phyloP scores from a whole-genome alignment of 2,329 filamentous ascomycete genomes.

The Aspergillus caelatus region DNA sequence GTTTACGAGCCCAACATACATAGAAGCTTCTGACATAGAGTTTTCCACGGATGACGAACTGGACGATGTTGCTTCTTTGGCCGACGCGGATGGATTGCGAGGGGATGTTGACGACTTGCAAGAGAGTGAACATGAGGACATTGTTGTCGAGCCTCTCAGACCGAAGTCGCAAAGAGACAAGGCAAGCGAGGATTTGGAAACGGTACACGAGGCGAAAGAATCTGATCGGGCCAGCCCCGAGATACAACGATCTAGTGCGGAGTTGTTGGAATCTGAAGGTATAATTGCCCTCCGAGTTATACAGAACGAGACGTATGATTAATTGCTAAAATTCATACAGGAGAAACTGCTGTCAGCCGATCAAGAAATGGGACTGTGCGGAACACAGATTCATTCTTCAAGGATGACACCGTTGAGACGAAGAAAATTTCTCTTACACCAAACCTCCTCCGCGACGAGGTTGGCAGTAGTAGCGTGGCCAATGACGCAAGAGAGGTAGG shows the following conservation, averaged over 20 bases:
- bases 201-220: conserved; percentile 26
- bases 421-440: conserved; percentile 97
- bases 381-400: conserved; percentile 96
- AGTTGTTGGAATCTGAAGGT: conserved; percentile 60
- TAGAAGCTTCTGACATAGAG: conserved; percentile 84
- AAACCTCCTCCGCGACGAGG: conserved; percentile 84
- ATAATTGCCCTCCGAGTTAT: not conserved
- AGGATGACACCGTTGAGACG: conserved; percentile 90
- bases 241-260: conserved; percentile 62
- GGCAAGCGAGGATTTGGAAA: conserved; percentile 28
- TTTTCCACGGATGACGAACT: conserved; percentile 80
- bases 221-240: conserved; percentile 38
- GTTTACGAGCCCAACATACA: conserved; percentile 82
- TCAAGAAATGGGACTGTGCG: conserved; percentile 84
- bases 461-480: conserved; percentile 31
- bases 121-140: conserved; percentile 39
- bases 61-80: conserved; percentile 50
- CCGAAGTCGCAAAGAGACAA: conserved; percentile 45
- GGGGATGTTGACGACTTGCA: conserved; percentile 36
- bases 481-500: conserved; percentile 45
- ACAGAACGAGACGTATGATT: not conserved
- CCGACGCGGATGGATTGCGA: conserved; percentile 51
- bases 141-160: conserved; percentile 49
- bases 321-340: conserved; percentile 24
- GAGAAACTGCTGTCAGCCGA: conserved; percentile 45